Percentiles rank a stretch among this genome's conserved stretches.
Conservation (phyloP, 2,329 filamentous ascomycete genomes). For the Cladophialophora carrionii region DNA sequence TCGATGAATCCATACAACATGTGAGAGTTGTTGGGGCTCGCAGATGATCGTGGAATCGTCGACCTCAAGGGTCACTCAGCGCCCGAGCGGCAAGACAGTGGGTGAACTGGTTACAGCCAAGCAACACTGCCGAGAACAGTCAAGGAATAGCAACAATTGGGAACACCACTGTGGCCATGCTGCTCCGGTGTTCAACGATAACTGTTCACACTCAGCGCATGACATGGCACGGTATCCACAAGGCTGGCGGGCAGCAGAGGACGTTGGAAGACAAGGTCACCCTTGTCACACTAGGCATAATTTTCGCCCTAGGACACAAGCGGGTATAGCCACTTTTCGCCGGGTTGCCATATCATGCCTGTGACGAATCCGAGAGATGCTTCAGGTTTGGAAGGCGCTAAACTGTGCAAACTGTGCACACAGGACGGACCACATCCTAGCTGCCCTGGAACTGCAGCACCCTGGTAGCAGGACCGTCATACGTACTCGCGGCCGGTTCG, state of each 20-base stretch:
- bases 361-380: slow-evolving; percentile 2
- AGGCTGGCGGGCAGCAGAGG: slow-evolving; percentile 14
- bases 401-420: not conserved
- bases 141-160: slow-evolving; percentile 8
- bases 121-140: not conserved
- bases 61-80: not conserved
- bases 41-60: not conserved
- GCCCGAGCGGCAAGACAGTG: not conserved
- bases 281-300: not conserved
- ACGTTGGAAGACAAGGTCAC: slow-evolving; percentile 2
- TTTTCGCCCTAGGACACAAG: not conserved
- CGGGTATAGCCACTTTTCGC: not conserved
- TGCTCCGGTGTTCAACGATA: slow-evolving; percentile 1
- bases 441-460: slow-evolving; percentile 1
- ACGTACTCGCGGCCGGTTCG: not conserved
- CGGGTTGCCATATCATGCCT: not conserved
- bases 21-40: not conserved
- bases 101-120: not conserved
- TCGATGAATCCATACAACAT: slow-evolving; percentile 6
- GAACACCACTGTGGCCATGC: slow-evolving; percentile 14
- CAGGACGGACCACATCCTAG: not conserved
- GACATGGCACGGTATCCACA: slow-evolving; percentile 6
- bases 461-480: slow-evolving; percentile 7
- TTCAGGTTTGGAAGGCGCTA: not conserved
- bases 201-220: not conserved